Conservation (phyloP, 2,329 filamentous ascomycete genomes). For the Calonectria crousiana region DNA sequence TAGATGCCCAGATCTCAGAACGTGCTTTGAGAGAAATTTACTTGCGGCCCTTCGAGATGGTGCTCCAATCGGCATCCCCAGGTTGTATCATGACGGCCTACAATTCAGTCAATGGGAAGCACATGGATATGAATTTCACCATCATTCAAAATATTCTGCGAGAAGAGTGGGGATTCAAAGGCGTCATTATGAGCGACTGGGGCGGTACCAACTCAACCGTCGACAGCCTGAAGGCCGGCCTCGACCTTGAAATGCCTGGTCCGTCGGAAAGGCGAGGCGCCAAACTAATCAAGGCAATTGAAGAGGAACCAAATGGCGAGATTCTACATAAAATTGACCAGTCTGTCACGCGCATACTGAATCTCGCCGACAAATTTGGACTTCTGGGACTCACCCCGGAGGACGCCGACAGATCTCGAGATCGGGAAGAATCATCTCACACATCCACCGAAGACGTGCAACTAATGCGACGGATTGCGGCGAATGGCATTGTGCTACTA, state of each 20-base stretch:
- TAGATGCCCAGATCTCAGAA: conserved; percentile 37
- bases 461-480: conserved; percentile 31
- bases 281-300: conserved; percentile 31
- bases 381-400: conserved; percentile 9
- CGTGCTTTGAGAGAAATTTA: conserved; percentile 50
- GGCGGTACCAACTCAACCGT: conserved; percentile 46
- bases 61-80: conserved; percentile 49
- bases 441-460: conserved; percentile 22
- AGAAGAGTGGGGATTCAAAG: conserved; percentile 57
- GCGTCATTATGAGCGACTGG: conserved; percentile 60
- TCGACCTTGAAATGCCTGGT: conserved; percentile 50
- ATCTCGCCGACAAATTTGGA: neutral
- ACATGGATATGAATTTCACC: conserved; percentile 52
- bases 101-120: conserved; percentile 56
- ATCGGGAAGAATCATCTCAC: conserved; percentile 23
- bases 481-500: conserved; percentile 31
- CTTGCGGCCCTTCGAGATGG: conserved; percentile 56
- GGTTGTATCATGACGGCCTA: conserved; percentile 58
- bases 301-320: conserved; percentile 25
- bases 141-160: conserved; percentile 53
- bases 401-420: conserved; percentile 9
- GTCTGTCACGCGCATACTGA: neutral
- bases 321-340: neutral
- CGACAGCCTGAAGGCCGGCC: conserved; percentile 41
- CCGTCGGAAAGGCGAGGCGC: conserved; percentile 38